Evolutionary conservation across 345 rosid genomes (phyloP).

Genomic region (Eucalyptus dawsonii): DNA sequence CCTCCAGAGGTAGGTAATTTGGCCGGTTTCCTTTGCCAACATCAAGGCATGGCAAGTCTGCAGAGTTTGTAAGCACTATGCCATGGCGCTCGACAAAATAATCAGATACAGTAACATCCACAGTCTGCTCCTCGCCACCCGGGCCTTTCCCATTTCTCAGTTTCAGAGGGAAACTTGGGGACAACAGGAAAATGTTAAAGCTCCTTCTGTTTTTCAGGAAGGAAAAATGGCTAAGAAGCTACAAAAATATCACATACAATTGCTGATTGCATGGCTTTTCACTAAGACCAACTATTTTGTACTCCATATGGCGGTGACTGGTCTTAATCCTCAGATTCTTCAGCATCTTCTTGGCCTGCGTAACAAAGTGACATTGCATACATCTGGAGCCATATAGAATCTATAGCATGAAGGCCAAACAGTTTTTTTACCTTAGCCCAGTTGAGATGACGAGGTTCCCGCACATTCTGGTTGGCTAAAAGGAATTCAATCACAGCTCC

Average conservation of each 20-base stretch:
- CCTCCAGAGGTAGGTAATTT: conserved; percentile 76
- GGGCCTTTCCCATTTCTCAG: conserved; percentile 19
- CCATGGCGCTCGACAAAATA: conserved; percentile 45
- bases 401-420: background rate
- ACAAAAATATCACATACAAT: conserved; percentile 28
- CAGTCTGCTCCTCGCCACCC: conserved; percentile 17
- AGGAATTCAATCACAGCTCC: conserved; percentile 71
- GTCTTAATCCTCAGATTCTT: conserved; percentile 63
- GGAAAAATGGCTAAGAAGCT: background rate
- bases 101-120: conserved; percentile 60
- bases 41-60: conserved; percentile 68
- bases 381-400: background rate
- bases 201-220: background rate
- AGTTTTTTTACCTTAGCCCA: conserved; percentile 49
- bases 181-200: background rate
- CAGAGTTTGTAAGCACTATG: conserved; percentile 46
- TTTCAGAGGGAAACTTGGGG: conserved; percentile 53
- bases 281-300: conserved; percentile 62
- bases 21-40: conserved; percentile 84
- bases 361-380: background rate
- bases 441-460: conserved; percentile 32
- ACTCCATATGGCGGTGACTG: conserved; percentile 50
- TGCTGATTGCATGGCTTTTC: conserved; percentile 74
- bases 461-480: conserved; percentile 45
- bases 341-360: conserved; percentile 67